phyloP scores from a whole-genome alignment of 768 basidiomycete genomes.

The Leucocoprinus birnbaumii region DNA sequence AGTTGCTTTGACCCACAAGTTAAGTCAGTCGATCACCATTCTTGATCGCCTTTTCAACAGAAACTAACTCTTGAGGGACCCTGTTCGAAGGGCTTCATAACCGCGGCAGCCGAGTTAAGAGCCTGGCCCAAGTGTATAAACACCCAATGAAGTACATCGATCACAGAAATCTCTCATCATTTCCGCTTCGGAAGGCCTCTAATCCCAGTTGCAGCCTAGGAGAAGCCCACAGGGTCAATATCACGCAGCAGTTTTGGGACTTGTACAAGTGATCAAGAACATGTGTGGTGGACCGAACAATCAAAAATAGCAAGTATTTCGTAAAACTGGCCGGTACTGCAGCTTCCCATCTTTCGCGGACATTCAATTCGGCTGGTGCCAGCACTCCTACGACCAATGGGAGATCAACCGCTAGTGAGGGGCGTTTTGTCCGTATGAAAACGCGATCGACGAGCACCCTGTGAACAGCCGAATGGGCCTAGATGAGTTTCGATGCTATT shows the following conservation, averaged over 20 bases:
- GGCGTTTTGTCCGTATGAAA: constrained; percentile 9
- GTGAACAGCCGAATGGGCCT: constrained; percentile 10
- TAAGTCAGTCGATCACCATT: neutral
- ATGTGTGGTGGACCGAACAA: neutral
- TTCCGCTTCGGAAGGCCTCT: neutral
- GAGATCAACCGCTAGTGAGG: constrained; percentile 4
- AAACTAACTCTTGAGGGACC: neutral
- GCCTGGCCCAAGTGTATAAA: neutral
- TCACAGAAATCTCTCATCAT: neutral
- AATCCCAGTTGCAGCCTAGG: neutral
- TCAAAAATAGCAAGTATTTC: constrained; percentile 9
- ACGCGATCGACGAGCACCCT: constrained; percentile 7
- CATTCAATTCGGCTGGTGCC: constrained; percentile 11
- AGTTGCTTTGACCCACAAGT: neutral
- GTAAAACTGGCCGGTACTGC: neutral
- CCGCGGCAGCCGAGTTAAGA: neutral
- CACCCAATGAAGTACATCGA: neutral
- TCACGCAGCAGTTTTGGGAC: neutral
- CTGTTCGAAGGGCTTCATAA: constrained; percentile 1
- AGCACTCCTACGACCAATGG: constrained; percentile 9
- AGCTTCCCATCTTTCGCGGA: constrained; percentile 11
- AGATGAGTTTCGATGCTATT: constrained; percentile 11
- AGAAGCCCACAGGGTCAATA: neutral
- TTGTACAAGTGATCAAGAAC: constrained; percentile 1
- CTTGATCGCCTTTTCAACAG: neutral